Conservation (phyloP, 768 basidiomycete genomes). For the Kwoniella botswanensis region DNA sequence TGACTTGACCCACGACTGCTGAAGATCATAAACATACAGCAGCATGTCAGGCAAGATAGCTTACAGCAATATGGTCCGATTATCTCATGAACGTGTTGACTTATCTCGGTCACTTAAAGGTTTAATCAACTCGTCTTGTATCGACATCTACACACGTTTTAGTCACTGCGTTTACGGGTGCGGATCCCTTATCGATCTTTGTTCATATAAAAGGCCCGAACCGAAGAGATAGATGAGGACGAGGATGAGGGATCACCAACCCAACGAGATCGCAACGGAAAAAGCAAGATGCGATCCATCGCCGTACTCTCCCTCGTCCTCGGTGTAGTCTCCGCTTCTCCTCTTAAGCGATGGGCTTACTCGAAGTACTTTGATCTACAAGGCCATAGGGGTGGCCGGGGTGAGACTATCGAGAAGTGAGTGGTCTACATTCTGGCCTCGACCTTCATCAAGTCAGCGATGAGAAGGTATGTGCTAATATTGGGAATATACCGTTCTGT, state of each 20-base stretch:
- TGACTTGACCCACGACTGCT: background rate
- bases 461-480: background rate
- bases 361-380: slow-evolving; percentile 45
- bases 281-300: slow-evolving; percentile 19
- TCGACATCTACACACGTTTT: background rate
- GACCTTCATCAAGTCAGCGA: too few species aligned
- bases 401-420: slow-evolving; percentile 70
- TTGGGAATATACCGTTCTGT: background rate
- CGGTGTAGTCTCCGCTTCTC: slow-evolving; percentile 25
- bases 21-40: background rate
- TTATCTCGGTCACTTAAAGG: background rate
- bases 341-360: slow-evolving; percentile 35
- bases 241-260: background rate
- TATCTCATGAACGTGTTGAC: background rate
- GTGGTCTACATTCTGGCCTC: background rate
- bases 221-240: background rate
- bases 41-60: background rate
- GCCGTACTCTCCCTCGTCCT: slow-evolving; percentile 11
- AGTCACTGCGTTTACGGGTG: background rate
- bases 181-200: background rate
- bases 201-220: background rate
- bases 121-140: background rate
- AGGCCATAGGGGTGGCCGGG: slow-evolving; percentile 69
- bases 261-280: background rate
- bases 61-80: background rate